Evolutionary conservation across 768 basidiomycete species (phyloP).

Genomic region (Amanita brunnescens): DNA sequence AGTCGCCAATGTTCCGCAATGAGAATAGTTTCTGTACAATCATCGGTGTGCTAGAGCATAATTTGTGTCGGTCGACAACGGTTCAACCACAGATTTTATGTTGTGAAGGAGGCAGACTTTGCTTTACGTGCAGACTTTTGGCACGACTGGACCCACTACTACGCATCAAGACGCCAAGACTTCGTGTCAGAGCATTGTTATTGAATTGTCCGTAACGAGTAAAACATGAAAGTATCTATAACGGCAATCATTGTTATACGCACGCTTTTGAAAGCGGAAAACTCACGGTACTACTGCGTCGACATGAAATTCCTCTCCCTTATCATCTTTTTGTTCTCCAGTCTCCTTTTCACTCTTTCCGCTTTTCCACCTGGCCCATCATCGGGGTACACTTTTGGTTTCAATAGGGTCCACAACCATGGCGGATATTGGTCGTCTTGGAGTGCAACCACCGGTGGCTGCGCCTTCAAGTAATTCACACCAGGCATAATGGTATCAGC

Average conservation of each 20-base stretch:
- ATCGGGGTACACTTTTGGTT: slow-evolving; percentile 51
- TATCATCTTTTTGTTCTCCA: slow-evolving; percentile 58
- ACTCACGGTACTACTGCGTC: slow-evolving; percentile 41
- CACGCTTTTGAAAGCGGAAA: background rate
- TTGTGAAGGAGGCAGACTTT: no score
- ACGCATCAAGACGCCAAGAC: no score
- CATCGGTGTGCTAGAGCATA: no score
- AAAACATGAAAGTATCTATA: slow-evolving; percentile 6
- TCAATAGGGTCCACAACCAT: slow-evolving; percentile 80
- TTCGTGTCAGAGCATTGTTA: background rate
- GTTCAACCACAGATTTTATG: no score
- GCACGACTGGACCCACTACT: no score
- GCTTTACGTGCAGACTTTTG: no score
- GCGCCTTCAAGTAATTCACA: slow-evolving; percentile 74
- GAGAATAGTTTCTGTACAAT: no score
- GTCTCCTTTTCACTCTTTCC: slow-evolving; percentile 47
- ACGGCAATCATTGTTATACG: background rate
- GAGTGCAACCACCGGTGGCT: slow-evolving; percentile 64
- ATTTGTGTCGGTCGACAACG: no score
- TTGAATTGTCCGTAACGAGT: background rate
- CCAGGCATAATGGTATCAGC: slow-evolving; percentile 74
- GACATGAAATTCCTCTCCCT: slow-evolving; percentile 84
- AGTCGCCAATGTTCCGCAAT: no score
- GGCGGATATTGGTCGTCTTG: slow-evolving; percentile 81
- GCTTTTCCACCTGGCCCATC: slow-evolving; percentile 70